Percentiles rank a stretch among this genome's conserved stretches.
phyloP scores from a whole-genome alignment of 768 basidiomycete species.

The Agrocybe chaxingu region DNA sequence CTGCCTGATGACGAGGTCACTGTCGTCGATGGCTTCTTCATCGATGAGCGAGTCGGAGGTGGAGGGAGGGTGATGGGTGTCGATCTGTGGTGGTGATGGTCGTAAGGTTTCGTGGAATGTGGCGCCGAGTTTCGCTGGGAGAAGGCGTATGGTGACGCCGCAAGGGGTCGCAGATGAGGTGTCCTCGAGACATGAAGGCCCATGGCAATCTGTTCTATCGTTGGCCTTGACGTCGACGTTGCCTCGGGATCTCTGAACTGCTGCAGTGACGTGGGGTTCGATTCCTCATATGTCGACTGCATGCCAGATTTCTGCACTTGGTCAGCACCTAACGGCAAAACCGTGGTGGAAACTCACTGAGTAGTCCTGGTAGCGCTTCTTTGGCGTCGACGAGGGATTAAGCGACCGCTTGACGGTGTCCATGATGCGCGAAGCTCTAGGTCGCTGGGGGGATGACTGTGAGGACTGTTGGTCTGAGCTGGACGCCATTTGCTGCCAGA shows the following conservation, averaged over 20 bases:
- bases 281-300: constrained; percentile 27
- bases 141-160: constrained; percentile 26
- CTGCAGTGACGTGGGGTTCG: constrained; percentile 16
- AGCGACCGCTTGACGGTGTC: constrained; percentile 27
- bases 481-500: constrained; percentile 8
- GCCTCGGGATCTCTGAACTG: constrained; percentile 30
- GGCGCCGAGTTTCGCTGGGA: constrained; percentile 27
- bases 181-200: constrained; percentile 76
- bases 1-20: constrained; percentile 36
- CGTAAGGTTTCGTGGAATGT: constrained; percentile 21
- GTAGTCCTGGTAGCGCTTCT: constrained; percentile 19
- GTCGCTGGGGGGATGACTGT: constrained; percentile 11
- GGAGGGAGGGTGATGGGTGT: constrained; percentile 40
- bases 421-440: constrained; percentile 25
- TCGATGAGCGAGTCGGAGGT: constrained; percentile 60
- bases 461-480: constrained; percentile 8
- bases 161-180: constrained; percentile 57
- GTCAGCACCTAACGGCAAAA: neutral
- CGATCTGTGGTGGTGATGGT: constrained; percentile 20
- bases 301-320: constrained; percentile 20
- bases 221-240: constrained; percentile 43
- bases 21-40: constrained; percentile 50
- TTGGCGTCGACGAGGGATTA: constrained; percentile 20
- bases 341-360: constrained; percentile 16
- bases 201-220: constrained; percentile 78